phyloP scores from a whole-genome alignment of 768 basidiomycete genomes.

The Auriscalpium orientale region DNA sequence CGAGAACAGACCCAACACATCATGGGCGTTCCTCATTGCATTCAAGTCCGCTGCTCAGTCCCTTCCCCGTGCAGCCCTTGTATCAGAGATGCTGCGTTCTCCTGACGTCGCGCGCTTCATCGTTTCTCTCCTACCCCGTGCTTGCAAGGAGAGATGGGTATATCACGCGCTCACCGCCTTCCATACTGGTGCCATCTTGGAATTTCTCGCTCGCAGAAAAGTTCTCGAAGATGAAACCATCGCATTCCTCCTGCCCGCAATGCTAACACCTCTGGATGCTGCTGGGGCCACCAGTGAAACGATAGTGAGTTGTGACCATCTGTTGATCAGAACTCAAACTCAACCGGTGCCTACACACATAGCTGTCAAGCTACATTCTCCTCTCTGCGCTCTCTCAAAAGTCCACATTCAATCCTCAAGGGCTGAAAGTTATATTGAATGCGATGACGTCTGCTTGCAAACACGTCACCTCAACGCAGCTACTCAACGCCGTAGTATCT shows the following conservation, averaged over 20 bases:
- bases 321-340: not conserved
- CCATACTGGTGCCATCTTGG: constrained; percentile 71
- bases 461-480: constrained; percentile 45
- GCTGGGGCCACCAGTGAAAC: constrained; percentile 8
- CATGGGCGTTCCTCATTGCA: constrained; percentile 62
- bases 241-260: constrained; percentile 56
- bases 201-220: constrained; percentile 60
- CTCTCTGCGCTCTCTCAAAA: constrained; percentile 64
- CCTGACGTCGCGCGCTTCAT: constrained; percentile 69
- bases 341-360: not conserved
- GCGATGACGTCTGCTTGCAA: constrained; percentile 45
- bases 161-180: constrained; percentile 74
- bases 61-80: constrained; percentile 63
- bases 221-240: constrained; percentile 57
- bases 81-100: constrained; percentile 70
- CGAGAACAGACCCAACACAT: constrained; percentile 44
- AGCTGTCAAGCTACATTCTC: constrained; percentile 73
- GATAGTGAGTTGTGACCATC: not conserved
- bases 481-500: constrained; percentile 57
- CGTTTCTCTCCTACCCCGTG: constrained; percentile 51
- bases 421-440: constrained; percentile 50
- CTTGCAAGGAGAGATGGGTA: constrained; percentile 35
- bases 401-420: constrained; percentile 47
- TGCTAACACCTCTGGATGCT: constrained; percentile 47
- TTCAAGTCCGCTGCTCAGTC: constrained; percentile 73